These are phyloP conservation scores for Homolaphlyctis polyrhiza DNA, from an alignment of 371 early-diverging fungal species.

Conservation along the genomic window DNA sequence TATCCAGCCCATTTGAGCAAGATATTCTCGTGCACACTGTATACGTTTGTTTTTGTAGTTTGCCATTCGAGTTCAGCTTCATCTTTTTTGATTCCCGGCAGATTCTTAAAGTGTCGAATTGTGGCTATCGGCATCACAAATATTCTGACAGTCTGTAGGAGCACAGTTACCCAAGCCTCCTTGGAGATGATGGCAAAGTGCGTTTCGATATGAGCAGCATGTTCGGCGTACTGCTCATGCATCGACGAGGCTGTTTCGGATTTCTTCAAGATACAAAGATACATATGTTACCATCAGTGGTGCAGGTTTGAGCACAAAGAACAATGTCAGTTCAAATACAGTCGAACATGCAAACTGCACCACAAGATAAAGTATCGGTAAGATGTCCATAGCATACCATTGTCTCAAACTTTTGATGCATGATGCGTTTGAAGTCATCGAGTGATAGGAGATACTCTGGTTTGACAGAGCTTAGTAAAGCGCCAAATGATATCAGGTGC, in stretches of 20 bases:
- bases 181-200: conserved; percentile 29
- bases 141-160: conserved; percentile 36
- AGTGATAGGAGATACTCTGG: conserved; percentile 33
- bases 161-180: conserved; percentile 37
- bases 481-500: conserved; percentile 23
- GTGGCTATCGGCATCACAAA: conserved; percentile 20
- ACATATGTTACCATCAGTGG: no score
- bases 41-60: conserved; percentile 16
- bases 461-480: conserved; percentile 31
- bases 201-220: conserved; percentile 14
- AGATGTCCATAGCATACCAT: conserved; percentile 12
- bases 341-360: no score
- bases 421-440: conserved; percentile 21
- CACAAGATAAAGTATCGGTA: no score
- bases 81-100: conserved; percentile 24
- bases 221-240: conserved; percentile 28
- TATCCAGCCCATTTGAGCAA: conserved; percentile 35
- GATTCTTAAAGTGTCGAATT: conserved; percentile 17
- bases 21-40: conserved; percentile 23
- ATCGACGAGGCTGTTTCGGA: conserved; percentile 14
- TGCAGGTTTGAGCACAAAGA: no score
- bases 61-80: conserved; percentile 32
- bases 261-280: no score
- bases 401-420: conserved; percentile 8
- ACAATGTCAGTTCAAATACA: no score